phyloP scores from a whole-genome alignment of 305 asterid genomes.

The Solanum hybrid region DNA sequence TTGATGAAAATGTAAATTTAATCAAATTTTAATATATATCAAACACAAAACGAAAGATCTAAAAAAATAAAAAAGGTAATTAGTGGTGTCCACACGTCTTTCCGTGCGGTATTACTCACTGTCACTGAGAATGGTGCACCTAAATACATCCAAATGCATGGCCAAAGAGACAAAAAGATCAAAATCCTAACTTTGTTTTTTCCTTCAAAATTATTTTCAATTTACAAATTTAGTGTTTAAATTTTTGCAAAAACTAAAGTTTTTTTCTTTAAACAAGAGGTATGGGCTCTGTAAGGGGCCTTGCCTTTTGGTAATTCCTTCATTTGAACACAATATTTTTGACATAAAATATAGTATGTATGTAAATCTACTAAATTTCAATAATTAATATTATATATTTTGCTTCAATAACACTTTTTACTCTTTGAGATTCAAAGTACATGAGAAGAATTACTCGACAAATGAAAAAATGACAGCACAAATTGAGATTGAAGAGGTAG shows the following conservation, averaged over 20 bases:
- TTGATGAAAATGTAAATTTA: rapidly evolving
- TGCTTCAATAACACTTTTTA: no score
- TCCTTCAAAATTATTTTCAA: not conserved
- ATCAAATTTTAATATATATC: no score
- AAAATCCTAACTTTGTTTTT: not conserved
- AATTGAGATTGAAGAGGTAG: not conserved
- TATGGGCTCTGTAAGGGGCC: not conserved
- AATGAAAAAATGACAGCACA: not conserved
- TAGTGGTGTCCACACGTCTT: not conserved
- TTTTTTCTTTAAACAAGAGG: not conserved
- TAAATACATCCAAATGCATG: not conserved
- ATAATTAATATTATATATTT: no score
- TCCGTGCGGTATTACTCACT: not conserved
- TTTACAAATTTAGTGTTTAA: not conserved
- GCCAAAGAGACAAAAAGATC: not conserved
- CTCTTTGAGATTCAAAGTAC: not conserved
- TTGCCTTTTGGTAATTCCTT: not conserved
- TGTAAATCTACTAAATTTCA: not conserved
- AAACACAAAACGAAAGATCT: not conserved
- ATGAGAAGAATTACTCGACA: not conserved
- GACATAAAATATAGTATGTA: not conserved
- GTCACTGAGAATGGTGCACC: not conserved
- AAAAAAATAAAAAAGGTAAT: not conserved
- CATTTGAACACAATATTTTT: not conserved
- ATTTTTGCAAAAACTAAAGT: not conserved